Percentiles rank a stretch among this genome's conserved stretches.
Evolutionary conservation across 805 yeast species (phyloP).

Genomic region (Ogataea haglerorum): DNA sequence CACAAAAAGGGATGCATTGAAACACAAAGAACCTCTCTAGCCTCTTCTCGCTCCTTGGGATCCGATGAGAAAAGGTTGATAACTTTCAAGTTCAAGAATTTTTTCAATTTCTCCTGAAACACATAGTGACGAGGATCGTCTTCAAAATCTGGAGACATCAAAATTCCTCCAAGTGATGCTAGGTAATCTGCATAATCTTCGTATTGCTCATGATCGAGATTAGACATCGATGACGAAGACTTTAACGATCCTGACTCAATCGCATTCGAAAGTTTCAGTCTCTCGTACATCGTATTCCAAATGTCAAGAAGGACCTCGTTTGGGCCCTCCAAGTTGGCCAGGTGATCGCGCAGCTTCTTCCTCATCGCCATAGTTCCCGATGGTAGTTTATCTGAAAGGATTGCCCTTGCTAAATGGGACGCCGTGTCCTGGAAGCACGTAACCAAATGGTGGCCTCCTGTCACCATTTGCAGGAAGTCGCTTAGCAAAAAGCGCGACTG

Average conservation of each 20-base stretch:
- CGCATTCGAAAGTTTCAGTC: conserved; percentile 15
- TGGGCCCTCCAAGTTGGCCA: conserved; percentile 32
- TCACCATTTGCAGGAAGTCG: conserved; percentile 22
- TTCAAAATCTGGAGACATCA: conserved; percentile 36
- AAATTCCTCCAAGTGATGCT: conserved; percentile 67
- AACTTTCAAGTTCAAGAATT: conserved; percentile 25
- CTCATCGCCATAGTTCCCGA: conserved; percentile 75
- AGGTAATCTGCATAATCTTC: conserved; percentile 66
- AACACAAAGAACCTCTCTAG: conserved; percentile 61
- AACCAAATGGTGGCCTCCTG: conserved; percentile 19
- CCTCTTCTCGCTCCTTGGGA: conserved; percentile 53
- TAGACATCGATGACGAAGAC: conserved; percentile 5
- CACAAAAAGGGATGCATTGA: conserved; percentile 45
- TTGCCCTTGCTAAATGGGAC: conserved; percentile 37
- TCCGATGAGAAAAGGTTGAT: conserved; percentile 25
- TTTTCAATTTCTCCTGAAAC: conserved; percentile 26
- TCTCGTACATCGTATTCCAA: conserved; percentile 45
- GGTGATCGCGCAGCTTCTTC: conserved; percentile 52
- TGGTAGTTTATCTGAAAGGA: conserved; percentile 55
- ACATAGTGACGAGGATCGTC: conserved; percentile 27
- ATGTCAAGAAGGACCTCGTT: conserved; percentile 38
- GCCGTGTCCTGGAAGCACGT: conserved; percentile 31
- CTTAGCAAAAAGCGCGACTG: conserved; percentile 42
- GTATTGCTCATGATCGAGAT: conserved; percentile 9
- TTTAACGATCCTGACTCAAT: conserved; percentile 8